phyloP scores from a whole-genome alignment of 78 protist genomes.

The Monocercomonoides exilis region DNA sequence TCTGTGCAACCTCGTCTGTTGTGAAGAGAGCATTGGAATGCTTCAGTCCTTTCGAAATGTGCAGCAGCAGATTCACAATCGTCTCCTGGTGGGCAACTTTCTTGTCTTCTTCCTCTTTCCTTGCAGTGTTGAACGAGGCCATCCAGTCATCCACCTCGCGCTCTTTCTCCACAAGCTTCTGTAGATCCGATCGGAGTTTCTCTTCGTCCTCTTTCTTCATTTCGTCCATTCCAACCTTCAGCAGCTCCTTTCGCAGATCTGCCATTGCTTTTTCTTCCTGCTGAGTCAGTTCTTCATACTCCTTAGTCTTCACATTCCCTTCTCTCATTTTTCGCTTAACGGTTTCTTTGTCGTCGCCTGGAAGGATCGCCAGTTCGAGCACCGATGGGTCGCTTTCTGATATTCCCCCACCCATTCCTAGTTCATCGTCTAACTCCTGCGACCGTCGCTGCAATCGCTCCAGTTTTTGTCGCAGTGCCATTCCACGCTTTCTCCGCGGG shows the following conservation, averaged over 20 bases:
- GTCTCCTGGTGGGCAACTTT: neutral
- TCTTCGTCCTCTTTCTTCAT: neutral
- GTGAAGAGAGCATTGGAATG: neutral
- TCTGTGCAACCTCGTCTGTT: neutral
- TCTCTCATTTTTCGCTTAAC: neutral
- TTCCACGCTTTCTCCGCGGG: neutral
- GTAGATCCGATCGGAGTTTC: no score
- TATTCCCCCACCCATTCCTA: neutral
- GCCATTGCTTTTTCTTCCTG: neutral
- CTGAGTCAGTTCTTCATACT: neutral
- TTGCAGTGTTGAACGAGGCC: neutral
- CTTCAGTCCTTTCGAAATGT: neutral
- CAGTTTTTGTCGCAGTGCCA: neutral
- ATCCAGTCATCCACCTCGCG: neutral
- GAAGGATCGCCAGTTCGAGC: neutral
- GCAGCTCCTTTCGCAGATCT: neutral
- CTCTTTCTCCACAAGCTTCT: neutral
- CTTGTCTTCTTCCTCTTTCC: neutral
- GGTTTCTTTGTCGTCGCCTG: neutral
- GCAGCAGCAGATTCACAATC: neutral
- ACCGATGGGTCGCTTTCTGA: neutral
- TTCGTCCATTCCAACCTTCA: neutral
- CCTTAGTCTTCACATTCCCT: neutral
- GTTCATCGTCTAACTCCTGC: neutral
- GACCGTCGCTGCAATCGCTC: neutral